phyloP scores from a whole-genome alignment of 2,329 filamentous ascomycete species.

The Emericellopsis cladophorae region DNA sequence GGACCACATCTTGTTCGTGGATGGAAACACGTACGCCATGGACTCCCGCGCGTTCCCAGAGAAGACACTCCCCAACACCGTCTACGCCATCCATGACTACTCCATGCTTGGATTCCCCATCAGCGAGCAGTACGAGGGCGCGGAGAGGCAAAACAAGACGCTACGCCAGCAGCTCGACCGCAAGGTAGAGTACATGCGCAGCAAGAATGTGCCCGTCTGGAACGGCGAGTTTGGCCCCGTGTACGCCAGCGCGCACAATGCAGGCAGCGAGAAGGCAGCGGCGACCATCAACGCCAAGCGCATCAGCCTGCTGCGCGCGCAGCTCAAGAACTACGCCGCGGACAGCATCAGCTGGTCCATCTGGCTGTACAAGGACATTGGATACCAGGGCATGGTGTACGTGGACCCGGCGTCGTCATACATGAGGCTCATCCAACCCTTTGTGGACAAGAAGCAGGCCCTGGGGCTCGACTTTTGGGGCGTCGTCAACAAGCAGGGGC shows the following conservation, averaged over 20 bases:
- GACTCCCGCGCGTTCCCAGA: constrained; percentile 31
- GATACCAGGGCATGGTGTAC: constrained; percentile 42
- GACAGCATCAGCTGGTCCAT: constrained; percentile 39
- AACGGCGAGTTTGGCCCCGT: constrained; percentile 40
- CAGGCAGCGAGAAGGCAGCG: constrained; percentile 19
- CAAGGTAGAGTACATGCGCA: constrained; percentile 29
- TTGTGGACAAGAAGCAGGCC: constrained; percentile 40
- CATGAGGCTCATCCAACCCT: constrained; percentile 35
- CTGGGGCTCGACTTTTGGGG: constrained; percentile 46
- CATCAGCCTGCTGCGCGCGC: constrained; percentile 26
- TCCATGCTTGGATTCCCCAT: constrained; percentile 34
- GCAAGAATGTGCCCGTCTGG: constrained; percentile 28
- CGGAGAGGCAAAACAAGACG: constrained; percentile 25
- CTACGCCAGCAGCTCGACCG: constrained; percentile 25
- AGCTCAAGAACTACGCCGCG: constrained; percentile 22
- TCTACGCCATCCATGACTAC: constrained; percentile 43
- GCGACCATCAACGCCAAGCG: constrained; percentile 19
- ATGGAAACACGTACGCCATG: constrained; percentile 41
- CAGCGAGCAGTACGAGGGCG: constrained; percentile 24
- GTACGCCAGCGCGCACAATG: constrained; percentile 22
- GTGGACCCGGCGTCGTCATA: constrained; percentile 30
- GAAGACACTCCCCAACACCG: constrained; percentile 29
- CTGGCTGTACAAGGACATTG: constrained; percentile 47
- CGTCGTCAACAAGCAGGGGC: constrained; percentile 13
- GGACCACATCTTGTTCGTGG: constrained; percentile 35